These are phyloP conservation scores for Takashimella koratensis DNA, from an alignment of 1,284 basidiomycete species.

Conservation along the genomic window DNA sequence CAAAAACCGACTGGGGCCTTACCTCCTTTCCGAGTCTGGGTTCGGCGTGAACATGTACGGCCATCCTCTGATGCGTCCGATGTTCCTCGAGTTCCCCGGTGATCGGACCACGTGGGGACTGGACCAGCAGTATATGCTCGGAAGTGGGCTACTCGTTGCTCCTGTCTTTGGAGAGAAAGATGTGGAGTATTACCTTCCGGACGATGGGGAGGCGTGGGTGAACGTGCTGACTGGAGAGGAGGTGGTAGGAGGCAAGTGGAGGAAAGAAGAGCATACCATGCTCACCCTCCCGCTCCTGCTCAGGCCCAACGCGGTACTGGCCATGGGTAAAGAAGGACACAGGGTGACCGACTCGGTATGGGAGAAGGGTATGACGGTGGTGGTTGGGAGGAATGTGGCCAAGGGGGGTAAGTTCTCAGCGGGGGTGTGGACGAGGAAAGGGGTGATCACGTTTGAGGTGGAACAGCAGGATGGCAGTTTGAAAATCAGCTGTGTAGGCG, in stretches of 20 bases:
- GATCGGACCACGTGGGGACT: slow-evolving; percentile 62
- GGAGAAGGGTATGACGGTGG: no score
- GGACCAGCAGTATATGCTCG: slow-evolving; percentile 64
- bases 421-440: no score
- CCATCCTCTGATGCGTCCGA: slow-evolving; percentile 61
- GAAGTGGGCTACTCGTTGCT: slow-evolving; percentile 63
- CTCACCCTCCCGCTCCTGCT: slow-evolving; percentile 59
- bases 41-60: no score
- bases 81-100: slow-evolving; percentile 64
- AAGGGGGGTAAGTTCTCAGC: no score
- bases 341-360: no score
- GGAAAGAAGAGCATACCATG: slow-evolving; percentile 3
- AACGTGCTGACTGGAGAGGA: slow-evolving; percentile 39
- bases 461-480: no score
- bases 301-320: slow-evolving; percentile 56
- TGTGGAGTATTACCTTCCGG: slow-evolving; percentile 62
- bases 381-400: no score
- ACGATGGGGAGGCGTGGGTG: slow-evolving; percentile 58
- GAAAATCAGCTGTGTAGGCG: no score
- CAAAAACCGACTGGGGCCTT: slow-evolving; percentile 10
- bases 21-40: no score
- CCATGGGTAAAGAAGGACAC: slow-evolving; percentile 48
- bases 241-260: slow-evolving; percentile 46
- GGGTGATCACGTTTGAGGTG: no score
- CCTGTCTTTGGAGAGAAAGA: slow-evolving; percentile 61